A percentile compares a stretch with the other conserved stretches of the same genome.
Conservation (phyloP, 164 flowering plant genomes). For the Piper longum region DNA sequence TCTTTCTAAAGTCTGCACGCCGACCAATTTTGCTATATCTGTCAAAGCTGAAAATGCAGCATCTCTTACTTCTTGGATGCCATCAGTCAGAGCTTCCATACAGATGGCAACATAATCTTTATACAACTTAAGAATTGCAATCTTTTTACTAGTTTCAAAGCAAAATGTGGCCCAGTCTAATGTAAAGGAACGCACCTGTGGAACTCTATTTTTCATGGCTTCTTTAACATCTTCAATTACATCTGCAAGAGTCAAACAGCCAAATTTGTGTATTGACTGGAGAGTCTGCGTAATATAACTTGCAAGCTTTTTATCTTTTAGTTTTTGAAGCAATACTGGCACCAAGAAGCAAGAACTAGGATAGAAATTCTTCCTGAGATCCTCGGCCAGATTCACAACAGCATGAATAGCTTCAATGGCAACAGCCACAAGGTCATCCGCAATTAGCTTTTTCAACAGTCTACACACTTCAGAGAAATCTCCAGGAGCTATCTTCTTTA, state of each 20-base stretch:
- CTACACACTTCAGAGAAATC: slow-evolving; percentile 89
- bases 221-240: slow-evolving; percentile 80
- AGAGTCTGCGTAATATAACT: slow-evolving; percentile 72
- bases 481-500: slow-evolving; percentile 85
- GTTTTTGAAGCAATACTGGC: slow-evolving; percentile 87
- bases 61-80: no score
- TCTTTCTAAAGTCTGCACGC: no score
- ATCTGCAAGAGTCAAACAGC: slow-evolving; percentile 77
- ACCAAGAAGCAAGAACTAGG: slow-evolving; percentile 71
- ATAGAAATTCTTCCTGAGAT: slow-evolving; percentile 74
- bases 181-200: slow-evolving; percentile 87
- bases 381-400: slow-evolving; percentile 83
- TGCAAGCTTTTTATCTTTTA: slow-evolving; percentile 94
- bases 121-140: slow-evolving; percentile 75
- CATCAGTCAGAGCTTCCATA: slow-evolving; percentile 29
- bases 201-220: slow-evolving; percentile 90
- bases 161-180: slow-evolving; percentile 92
- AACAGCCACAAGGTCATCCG: slow-evolving; percentile 97
- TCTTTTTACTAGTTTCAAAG: slow-evolving; percentile 81
- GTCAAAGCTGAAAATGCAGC: no score
- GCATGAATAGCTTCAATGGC: slow-evolving; percentile 97
- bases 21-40: no score
- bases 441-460: slow-evolving; percentile 86
- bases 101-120: slow-evolving; percentile 94
- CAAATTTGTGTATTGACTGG: slow-evolving; percentile 78